phyloP scores from a whole-genome alignment of 2,329 filamentous ascomycete species.

The Paraconiothyrium brasiliense region DNA sequence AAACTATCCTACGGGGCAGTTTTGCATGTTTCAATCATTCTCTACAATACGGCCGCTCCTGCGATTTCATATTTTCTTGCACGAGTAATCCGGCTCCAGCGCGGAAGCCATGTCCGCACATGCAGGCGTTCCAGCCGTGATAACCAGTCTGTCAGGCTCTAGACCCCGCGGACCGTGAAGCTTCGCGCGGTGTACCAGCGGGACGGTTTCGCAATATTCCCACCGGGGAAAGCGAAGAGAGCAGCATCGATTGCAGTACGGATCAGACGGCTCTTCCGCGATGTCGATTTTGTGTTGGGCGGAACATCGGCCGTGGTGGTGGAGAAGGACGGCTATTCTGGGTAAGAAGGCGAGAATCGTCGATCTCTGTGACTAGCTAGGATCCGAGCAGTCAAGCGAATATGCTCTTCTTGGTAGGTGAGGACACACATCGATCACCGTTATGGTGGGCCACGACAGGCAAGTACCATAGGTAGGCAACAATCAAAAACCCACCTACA shows the following conservation, averaged over 20 bases:
- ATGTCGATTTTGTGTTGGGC: neutral
- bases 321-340: neutral
- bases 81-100: neutral
- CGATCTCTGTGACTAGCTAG: neutral
- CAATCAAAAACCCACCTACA: too few species aligned
- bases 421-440: neutral
- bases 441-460: too few species aligned
- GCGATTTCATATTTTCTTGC: neutral
- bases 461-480: too few species aligned
- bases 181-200: conserved; percentile 4
- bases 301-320: conserved; percentile 5
- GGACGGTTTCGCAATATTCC: conserved; percentile 12
- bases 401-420: neutral
- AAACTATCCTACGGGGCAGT: conserved; percentile 4
- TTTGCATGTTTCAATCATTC: neutral
- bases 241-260: conserved; percentile 19
- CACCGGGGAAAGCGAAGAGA: conserved; percentile 5
- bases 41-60: conserved; percentile 1
- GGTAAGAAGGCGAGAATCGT: neutral
- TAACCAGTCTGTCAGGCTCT: conserved; percentile 12
- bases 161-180: conserved; percentile 12
- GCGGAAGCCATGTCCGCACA: neutral
- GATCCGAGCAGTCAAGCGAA: neutral
- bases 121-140: conserved; percentile 9
- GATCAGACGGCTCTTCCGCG: conserved; percentile 15